Evolutionary conservation across 768 basidiomycete species (phyloP), one percentile per base, ranked within the genome.

Genomic region (Lactarius psammicola): DNA sequence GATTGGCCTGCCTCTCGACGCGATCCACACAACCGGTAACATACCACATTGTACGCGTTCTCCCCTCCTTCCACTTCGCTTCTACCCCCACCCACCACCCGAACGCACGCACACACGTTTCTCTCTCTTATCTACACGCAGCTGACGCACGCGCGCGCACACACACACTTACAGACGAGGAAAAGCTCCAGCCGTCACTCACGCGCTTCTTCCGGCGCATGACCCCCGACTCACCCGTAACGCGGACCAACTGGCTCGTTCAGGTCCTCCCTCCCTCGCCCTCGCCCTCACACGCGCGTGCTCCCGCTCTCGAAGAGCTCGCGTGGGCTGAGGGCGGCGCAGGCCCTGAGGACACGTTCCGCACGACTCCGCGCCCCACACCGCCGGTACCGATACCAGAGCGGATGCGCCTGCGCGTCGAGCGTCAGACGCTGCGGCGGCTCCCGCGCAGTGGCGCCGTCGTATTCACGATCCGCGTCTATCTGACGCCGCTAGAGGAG

Each of bases 181-280:
- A 83, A 67, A 87, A 85, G 73, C 79, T 90, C 40, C 81, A 89
- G 65, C 76, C 74, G 38, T 87, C 86, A 70, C 80, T 90, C 78
- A 84, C 82, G 68, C 82, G 87, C 57, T 92, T 87, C 79, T 89
- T 92, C 79, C 82, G 79, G 69, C 82, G 86, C 58, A 73, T 92
- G 71, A 68, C 83, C 31, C 79, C 88, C 54, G 85, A 88, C 74
- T 87, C 88, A 74, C 86, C 89, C 9, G 85, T 92, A 57, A 75
- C 80, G 64, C 84, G 91, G 59, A 87, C 87, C 76, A 92, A 92
- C 75, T 90, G 87, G 75, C 75, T 75, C 60, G 72, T 82, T 58
- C 80, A 80, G 69, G 73, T 79, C 59, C 80, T 79, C 54, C 75
- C 75, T 69, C 73, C 74, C 26, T 68, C 72, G 31, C 46, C 59